Evolutionary conservation across 179 eudicot genomes (phyloP), one percentile per base, ranked within the genome.

Genomic region (Beta corolliflora): DNA sequence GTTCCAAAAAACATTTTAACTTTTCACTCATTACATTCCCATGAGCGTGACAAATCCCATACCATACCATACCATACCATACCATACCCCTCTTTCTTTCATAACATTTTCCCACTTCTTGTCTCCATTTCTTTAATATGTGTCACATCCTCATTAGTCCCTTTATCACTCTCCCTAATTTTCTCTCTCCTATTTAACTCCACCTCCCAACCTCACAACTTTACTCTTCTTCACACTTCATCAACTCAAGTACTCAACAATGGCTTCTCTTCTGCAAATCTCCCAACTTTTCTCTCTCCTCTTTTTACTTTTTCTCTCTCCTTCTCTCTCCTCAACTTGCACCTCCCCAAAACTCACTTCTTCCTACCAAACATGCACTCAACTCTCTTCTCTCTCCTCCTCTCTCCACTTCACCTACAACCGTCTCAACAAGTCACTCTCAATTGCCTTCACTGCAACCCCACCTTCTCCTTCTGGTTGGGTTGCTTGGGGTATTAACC

Each of bases 401-500:
- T 79, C 78, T 64, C 93, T 93, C 75, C 95, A 93, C 83, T 92
- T 86, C 86, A 81, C 92, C 59, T 89, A 85, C 87, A 84, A 86
- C 78, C 45, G 88, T 25, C 5, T 82, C 21, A 79, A 80, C 7
- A 65, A 88, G 18, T 82, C 93, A 48, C 91, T 92, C 55, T 78
- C 90, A n/a, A n/a, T 93, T 36, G 94, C 93, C 25, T 93, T 89
- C 88, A 77, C 89, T 9, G 90, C 97, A 10, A 69, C 84, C 0
- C 93, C 92, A 0, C 80, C 92, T 9, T 58, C 81, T n/a, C 48
- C 93, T 69, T 48, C 81, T 23, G 96, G 96, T 0, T 93, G 94
- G 94, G 79, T 93, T 12, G 85, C 97, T 0, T 93, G 97, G 97
- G 97, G 92, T 15, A 88, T 93, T 41, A 93, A 93, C 88, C 97